Evolutionary conservation across 2,329 filamentous ascomycete species (phyloP).

Genomic region (Pseudocercospora macadamiae): DNA sequence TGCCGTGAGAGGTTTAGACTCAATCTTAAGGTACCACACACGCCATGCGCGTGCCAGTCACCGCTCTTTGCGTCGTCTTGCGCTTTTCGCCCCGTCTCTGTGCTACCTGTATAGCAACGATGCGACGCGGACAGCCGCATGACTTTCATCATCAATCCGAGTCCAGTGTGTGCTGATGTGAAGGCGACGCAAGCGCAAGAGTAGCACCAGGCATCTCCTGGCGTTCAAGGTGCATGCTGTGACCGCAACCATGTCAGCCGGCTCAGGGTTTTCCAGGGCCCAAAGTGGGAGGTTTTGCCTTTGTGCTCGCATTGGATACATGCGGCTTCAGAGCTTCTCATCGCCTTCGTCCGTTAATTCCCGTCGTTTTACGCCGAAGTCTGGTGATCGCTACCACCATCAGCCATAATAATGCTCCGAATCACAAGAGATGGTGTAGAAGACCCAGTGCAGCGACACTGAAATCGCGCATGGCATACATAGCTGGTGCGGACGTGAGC

Average conservation of each 20-base stretch:
- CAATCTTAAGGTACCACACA: conserved; percentile 1
- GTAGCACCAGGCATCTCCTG: conserved; percentile 2
- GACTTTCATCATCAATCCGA: too few species aligned
- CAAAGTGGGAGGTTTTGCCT: conserved; percentile 12
- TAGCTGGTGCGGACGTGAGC: too few species aligned
- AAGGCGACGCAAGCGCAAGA: background rate
- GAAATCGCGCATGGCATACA: too few species aligned
- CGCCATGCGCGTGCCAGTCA: conserved; percentile 18
- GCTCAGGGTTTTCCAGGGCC: background rate
- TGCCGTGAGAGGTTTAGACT: conserved; percentile 5
- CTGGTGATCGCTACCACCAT: background rate
- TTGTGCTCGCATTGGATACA: background rate
- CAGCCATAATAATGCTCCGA: background rate
- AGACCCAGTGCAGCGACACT: background rate
- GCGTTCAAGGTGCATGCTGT: background rate
- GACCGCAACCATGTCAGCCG: background rate
- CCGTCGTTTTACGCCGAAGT: background rate
- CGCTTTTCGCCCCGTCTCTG: conserved; percentile 3
- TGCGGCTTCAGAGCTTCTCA: conserved; percentile 1
- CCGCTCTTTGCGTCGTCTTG: conserved; percentile 17
- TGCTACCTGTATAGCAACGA: too few species aligned
- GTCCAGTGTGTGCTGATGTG: too few species aligned
- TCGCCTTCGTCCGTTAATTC: background rate
- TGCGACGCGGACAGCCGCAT: too few species aligned
- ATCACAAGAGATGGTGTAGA: background rate